Percentiles rank a stretch among this genome's conserved stretches.
phyloP scores from a whole-genome alignment of 2,329 filamentous ascomycete species.

The Diaporthe ilicicola region DNA sequence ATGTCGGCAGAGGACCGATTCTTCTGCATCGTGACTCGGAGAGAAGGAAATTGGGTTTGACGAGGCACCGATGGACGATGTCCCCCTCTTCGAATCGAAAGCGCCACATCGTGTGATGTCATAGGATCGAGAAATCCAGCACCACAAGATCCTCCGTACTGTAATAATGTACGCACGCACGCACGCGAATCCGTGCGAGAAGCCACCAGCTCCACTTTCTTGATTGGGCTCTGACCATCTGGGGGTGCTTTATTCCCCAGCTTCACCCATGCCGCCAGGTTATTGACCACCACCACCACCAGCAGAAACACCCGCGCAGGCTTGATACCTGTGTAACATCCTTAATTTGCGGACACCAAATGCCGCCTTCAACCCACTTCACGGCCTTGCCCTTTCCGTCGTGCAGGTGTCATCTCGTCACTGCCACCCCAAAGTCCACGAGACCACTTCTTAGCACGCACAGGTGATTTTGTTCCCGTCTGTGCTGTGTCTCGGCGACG shows the following conservation, averaged over 20 bases:
- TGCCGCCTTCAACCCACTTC: not conserved
- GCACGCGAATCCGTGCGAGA: conserved; percentile 17
- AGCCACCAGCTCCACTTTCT: conserved; percentile 13
- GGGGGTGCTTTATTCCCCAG: not conserved
- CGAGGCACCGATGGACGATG: not conserved
- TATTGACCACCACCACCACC: not conserved
- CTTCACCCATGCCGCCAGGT: conserved; percentile 5
- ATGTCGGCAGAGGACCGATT: not conserved
- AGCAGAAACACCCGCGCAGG: conserved; percentile 13
- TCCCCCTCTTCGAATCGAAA: not conserved
- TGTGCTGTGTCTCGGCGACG: conserved; percentile 13
- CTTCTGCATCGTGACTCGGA: not conserved
- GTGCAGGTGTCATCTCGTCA: conserved; percentile 9
- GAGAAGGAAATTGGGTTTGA: not conserved
- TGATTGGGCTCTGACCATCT: conserved; percentile 16
- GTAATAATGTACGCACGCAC: not conserved
- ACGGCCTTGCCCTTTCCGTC: conserved; percentile 17
- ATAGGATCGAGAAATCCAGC: not conserved
- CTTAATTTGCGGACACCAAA: conserved; percentile 22
- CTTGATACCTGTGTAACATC: conserved; percentile 19
- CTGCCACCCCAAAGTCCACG: not conserved
- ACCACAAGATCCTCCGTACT: not conserved
- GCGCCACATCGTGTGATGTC: not conserved
- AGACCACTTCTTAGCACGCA: not conserved
- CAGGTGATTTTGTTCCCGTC: not conserved